Percentiles rank a stretch among this genome's conserved stretches.
Evolutionary conservation across 495 filamentous ascomycete species (phyloP).

Genomic region (Saxispiralis lemnorum): DNA sequence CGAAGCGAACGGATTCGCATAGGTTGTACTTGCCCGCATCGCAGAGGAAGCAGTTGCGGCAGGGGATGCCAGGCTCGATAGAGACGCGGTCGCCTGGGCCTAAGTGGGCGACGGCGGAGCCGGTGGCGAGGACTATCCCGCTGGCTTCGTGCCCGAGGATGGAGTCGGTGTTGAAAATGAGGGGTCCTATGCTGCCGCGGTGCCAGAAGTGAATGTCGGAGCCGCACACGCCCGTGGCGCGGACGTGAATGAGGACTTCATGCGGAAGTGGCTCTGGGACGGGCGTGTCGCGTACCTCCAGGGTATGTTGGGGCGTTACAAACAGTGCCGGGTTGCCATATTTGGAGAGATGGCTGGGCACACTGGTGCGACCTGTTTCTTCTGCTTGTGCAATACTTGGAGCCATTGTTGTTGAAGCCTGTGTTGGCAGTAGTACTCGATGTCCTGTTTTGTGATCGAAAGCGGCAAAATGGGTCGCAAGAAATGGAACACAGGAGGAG

Average conservation of each 20-base stretch:
- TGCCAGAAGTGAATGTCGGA: constrained; percentile 18
- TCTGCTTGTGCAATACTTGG: no score
- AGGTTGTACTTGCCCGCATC: constrained; percentile 16
- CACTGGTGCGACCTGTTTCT: no score
- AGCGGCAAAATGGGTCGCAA: no score
- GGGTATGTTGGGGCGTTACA: neutral
- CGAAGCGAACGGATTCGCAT: constrained; percentile 15
- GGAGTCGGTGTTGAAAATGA: constrained; percentile 4
- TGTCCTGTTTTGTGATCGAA: no score
- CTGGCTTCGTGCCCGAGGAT: constrained; percentile 16
- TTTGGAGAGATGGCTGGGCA: no score
- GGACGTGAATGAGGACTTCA: constrained; percentile 15
- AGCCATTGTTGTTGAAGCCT: no score
- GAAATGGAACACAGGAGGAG: no score
- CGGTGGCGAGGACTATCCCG: constrained; percentile 13
- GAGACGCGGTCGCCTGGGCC: constrained; percentile 14
- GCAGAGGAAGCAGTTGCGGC: constrained; percentile 16
- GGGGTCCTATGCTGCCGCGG: constrained; percentile 11
- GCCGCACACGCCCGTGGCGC: constrained; percentile 18
- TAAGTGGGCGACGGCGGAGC: constrained; percentile 7
- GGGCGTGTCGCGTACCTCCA: constrained; percentile 10
- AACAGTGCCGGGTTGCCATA: no score
- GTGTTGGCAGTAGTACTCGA: no score
- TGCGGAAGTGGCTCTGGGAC: constrained; percentile 12
- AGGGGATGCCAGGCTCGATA: constrained; percentile 17